Percentiles rank a stretch among this genome's conserved stretches.
Evolutionary conservation across 257 asterid species (phyloP).

Genomic region (Linderniella brevidens): DNA sequence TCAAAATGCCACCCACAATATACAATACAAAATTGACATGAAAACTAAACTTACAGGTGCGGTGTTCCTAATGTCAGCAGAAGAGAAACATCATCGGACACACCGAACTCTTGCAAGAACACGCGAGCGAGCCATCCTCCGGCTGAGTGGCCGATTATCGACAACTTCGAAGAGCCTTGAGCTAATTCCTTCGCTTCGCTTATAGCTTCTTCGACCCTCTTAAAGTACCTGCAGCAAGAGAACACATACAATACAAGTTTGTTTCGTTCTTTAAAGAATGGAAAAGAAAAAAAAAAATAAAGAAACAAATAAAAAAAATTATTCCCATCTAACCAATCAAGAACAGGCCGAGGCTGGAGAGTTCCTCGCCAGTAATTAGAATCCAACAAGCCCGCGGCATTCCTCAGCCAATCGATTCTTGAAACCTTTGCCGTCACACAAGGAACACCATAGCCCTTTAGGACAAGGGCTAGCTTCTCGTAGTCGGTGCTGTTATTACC

Average conservation of each 20-base stretch:
- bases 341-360: constrained; percentile 82
- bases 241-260: neutral
- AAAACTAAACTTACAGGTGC: constrained; percentile 59
- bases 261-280: neutral
- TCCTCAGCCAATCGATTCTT: constrained; percentile 84
- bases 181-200: constrained; percentile 61
- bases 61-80: constrained; percentile 88
- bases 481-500: constrained; percentile 80
- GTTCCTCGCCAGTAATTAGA: constrained; percentile 84
- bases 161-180: constrained; percentile 50
- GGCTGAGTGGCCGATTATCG: constrained; percentile 87
- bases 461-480: constrained; percentile 39
- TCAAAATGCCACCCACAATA: no score
- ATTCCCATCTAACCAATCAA: constrained; percentile 41
- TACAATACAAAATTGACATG: no score
- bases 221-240: constrained; percentile 43
- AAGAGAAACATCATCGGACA: constrained; percentile 46
- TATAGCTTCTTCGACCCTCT: constrained; percentile 64
- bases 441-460: constrained; percentile 62
- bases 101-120: constrained; percentile 66
- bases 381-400: constrained; percentile 85
- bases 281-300: neutral
- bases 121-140: constrained; percentile 98
- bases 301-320: neutral
- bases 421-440: constrained; percentile 63